A percentile compares a stretch with the other conserved stretches of the same genome.
phyloP scores from a whole-genome alignment of 805 yeast genomes.

The Pichia cabralensis region DNA sequence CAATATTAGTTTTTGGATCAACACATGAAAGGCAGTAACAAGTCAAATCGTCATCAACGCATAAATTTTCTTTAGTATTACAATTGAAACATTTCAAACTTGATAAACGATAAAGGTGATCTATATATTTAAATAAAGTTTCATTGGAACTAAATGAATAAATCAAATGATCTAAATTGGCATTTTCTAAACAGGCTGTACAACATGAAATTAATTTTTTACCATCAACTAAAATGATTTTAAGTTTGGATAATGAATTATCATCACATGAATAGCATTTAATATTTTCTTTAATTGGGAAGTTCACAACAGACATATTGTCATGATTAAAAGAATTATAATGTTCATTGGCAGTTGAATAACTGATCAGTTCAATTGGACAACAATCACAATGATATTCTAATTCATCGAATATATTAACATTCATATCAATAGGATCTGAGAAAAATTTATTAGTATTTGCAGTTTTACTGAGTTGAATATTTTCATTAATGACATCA shows the following conservation, averaged over 20 bases:
- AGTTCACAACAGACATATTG: slow-evolving; percentile 1
- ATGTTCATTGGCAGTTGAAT: slow-evolving; percentile 1
- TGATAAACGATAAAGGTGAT: slow-evolving; percentile 4
- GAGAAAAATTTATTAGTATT: background rate
- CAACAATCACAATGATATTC: slow-evolving; percentile 5
- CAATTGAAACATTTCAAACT: slow-evolving; percentile 5
- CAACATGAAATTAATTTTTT: slow-evolving; percentile 3
- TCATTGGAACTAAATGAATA: slow-evolving; percentile 2
- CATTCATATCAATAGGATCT: background rate
- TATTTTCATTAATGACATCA: background rate
- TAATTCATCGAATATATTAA: background rate
- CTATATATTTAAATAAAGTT: slow-evolving; percentile 3
- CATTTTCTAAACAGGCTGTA: slow-evolving; percentile 1
- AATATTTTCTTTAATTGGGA: background rate
- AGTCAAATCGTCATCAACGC: background rate
- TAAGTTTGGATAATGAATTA: background rate
- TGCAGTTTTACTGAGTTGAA: background rate
- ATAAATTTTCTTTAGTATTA: slow-evolving; percentile 1
- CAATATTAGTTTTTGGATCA: background rate
- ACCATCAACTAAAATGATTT: background rate
- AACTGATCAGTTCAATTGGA: slow-evolving; percentile 3
- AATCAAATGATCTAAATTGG: slow-evolving; percentile 1
- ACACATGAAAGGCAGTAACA: slow-evolving; percentile 6
- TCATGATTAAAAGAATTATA: slow-evolving; percentile 1
- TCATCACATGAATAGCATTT: slow-evolving; percentile 7